Percentiles rank a stretch among this genome's conserved stretches.
Conservation (phyloP, 1,284 basidiomycete species). For the Marasmius oreades region DNA sequence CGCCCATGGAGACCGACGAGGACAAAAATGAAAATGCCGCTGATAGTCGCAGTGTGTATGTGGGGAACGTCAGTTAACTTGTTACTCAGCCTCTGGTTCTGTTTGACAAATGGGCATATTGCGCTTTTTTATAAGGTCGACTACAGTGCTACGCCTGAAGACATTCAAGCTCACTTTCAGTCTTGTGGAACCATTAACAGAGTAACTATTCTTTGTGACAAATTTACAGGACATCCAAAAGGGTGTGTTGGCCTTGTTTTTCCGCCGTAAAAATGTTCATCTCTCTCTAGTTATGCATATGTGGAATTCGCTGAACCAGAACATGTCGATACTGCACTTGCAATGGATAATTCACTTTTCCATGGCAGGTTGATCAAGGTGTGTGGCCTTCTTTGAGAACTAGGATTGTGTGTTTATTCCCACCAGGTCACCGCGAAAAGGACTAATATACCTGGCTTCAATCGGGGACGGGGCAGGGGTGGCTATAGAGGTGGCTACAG, state of each 20-base stretch:
- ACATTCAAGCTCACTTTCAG: constrained; percentile 97
- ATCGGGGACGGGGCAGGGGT: constrained; percentile 77
- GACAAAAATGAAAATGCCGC: constrained; percentile 70
- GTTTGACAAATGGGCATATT: not conserved
- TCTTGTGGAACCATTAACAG: constrained; percentile 98
- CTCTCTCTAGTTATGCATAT: constrained; percentile 81
- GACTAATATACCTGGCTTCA: constrained; percentile 91
- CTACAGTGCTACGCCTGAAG: constrained; percentile 96
- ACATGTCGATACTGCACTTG: constrained; percentile 87
- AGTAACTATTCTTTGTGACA: constrained; percentile 99
- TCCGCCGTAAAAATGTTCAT: not conserved
- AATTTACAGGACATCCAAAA: constrained; percentile 99
- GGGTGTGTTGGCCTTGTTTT: constrained; percentile 59
- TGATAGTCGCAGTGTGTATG: constrained; percentile 89
- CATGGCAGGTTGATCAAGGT: constrained; percentile 92
- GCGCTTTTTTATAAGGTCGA: constrained; percentile 72
- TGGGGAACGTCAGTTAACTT: constrained; percentile 83
- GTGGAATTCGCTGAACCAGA: constrained; percentile 98
- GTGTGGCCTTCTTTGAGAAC: constrained; percentile 16
- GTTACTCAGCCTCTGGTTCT: not conserved
- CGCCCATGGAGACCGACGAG: constrained; percentile 72
- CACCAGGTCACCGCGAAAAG: constrained; percentile 85
- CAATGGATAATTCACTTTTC: constrained; percentile 97
- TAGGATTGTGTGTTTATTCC: not conserved
- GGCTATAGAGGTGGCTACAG: constrained; percentile 60